Evolutionary conservation across 176 grass and related monocot genomes (phyloP).

Genomic region (Zea luxurians): DNA sequence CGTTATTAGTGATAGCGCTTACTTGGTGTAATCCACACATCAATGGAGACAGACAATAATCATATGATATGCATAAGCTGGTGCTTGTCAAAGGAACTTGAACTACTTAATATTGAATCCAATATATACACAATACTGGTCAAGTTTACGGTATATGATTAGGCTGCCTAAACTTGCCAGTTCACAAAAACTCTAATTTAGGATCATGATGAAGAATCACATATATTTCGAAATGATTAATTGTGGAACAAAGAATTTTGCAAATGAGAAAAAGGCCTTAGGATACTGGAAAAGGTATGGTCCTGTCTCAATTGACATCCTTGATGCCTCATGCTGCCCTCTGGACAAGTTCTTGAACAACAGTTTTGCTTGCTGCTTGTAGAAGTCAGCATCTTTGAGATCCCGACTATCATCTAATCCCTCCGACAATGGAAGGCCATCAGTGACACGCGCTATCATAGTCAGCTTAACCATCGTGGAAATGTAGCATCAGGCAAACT

Average conservation of each 20-base stretch:
- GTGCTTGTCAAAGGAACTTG: conserved; percentile 10
- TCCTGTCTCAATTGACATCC: conserved; percentile 90
- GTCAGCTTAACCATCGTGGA: conserved; percentile 85
- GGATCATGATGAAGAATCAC: background rate
- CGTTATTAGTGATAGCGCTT: background rate
- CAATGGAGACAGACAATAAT: background rate
- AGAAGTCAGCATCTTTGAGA: conserved; percentile 78
- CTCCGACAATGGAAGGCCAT: conserved; percentile 81
- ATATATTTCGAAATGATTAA: background rate
- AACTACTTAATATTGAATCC: background rate
- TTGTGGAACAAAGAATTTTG: background rate
- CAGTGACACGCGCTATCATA: conserved; percentile 92
- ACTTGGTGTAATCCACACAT: background rate
- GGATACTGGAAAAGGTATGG: conserved; percentile 88
- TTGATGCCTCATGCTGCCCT: conserved; percentile 74
- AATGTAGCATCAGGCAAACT: conserved; percentile 22
- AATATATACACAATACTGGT: background rate
- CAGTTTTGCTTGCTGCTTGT: conserved; percentile 87
- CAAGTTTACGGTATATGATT: conserved; percentile 2
- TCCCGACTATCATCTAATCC: conserved; percentile 80
- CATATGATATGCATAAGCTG: background rate
- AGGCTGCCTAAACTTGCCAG: background rate
- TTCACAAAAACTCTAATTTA: background rate
- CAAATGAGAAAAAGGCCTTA: background rate
- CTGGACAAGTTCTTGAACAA: conserved; percentile 88